Conservation (phyloP, 768 basidiomycete genomes). For the Russula foetens region DNA sequence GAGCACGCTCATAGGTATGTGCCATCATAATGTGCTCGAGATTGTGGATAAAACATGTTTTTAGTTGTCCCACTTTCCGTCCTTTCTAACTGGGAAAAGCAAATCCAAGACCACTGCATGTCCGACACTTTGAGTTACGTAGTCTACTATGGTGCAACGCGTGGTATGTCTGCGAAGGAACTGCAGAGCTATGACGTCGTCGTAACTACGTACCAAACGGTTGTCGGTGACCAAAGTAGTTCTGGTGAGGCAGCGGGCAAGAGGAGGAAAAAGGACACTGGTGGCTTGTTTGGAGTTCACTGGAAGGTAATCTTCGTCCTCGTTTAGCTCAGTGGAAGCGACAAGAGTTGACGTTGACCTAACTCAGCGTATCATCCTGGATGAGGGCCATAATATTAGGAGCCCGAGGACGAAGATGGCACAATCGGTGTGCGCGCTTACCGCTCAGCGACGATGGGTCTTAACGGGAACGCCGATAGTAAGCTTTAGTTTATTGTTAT, state of each 20-base stretch:
- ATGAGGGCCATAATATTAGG: conserved; percentile 84
- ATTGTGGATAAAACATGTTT: not conserved
- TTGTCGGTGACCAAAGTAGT: conserved; percentile 44
- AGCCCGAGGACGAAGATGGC: conserved; percentile 86
- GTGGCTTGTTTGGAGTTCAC: conserved; percentile 53
- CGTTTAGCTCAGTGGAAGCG: no score
- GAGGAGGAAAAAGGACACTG: conserved; percentile 56
- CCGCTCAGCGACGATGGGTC: conserved; percentile 71
- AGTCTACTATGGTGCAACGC: conserved; percentile 67
- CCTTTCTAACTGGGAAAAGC: conserved; percentile 84
- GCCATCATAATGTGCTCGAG: not conserved
- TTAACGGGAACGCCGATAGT: conserved; percentile 87
- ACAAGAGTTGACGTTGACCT: not conserved
- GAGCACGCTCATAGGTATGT: conserved; percentile 71
- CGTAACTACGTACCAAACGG: conserved; percentile 77
- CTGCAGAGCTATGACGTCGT: conserved; percentile 68
- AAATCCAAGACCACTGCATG: conserved; percentile 64
- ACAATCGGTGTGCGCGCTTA: conserved; percentile 51
- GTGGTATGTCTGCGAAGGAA: conserved; percentile 48
- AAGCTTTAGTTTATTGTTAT: conserved; percentile 27
- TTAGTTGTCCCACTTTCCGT: conserved; percentile 78
- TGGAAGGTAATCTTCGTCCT: conserved; percentile 81
- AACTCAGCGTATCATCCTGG: conserved; percentile 63
- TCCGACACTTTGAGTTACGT: conserved; percentile 44
- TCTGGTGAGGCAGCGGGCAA: conserved; percentile 31